phyloP scores from a whole-genome alignment of 306 rosid species.

The Astragalus membranaceus region DNA sequence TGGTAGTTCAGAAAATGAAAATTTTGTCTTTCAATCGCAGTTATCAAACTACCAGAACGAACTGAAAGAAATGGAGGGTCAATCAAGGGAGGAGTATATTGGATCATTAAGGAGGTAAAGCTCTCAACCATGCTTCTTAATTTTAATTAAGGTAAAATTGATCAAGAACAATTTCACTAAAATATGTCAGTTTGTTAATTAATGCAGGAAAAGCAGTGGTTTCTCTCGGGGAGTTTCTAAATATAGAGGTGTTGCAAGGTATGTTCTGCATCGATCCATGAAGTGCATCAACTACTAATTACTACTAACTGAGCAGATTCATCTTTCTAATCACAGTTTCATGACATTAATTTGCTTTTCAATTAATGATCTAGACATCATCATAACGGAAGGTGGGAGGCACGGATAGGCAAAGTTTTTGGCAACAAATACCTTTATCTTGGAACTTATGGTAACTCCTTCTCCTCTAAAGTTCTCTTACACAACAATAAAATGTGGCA shows the following conservation, averaged over 20 bases:
- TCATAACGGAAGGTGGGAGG: conserved; percentile 97
- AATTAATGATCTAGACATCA: conserved; percentile 49
- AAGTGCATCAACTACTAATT: not conserved
- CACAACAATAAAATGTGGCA: not conserved
- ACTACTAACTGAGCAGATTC: no score
- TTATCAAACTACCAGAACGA: conserved; percentile 51
- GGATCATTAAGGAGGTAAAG: conserved; percentile 80
- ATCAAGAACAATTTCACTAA: not conserved
- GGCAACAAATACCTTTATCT: conserved; percentile 93
- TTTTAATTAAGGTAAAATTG: no score
- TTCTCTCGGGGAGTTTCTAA: conserved; percentile 96
- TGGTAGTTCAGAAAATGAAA: not conserved
- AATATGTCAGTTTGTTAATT: not conserved
- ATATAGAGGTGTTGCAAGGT: conserved; percentile 96
- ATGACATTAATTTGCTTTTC: not conserved
- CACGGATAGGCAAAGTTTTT: conserved; percentile 84
- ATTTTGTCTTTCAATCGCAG: conserved; percentile 25
- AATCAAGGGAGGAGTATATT: conserved; percentile 82
- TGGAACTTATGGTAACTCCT: conserved; percentile 67
- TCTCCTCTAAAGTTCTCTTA: not conserved
- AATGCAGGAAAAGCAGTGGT: conserved; percentile 88
- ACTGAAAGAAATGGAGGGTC: conserved; percentile 70
- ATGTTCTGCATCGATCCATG: no score
- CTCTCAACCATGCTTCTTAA: not conserved
- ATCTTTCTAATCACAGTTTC: not conserved